Evolutionary conservation across 83 land plant species (phyloP).

Genomic region (Diphasiastrum complanatum): DNA sequence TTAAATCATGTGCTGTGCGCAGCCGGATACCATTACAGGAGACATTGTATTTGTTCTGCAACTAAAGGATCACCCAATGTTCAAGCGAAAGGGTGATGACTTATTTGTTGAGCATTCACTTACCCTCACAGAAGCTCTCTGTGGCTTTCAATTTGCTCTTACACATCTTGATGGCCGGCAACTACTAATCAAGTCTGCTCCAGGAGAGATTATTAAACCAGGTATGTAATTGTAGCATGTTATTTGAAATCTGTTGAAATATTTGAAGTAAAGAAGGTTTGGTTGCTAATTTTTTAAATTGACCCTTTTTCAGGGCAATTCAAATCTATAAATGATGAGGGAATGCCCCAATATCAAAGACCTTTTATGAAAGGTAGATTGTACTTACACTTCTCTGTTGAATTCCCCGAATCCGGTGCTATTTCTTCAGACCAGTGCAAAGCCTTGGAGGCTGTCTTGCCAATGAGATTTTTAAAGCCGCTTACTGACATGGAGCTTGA

Average conservation of each 20-base stretch:
- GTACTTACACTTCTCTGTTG: constrained; percentile 9
- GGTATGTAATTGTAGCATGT: too few species aligned
- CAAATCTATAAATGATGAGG: constrained; percentile 15
- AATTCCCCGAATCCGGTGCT: constrained; percentile 6
- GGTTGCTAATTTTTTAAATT: too few species aligned
- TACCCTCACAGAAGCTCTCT: background rate
- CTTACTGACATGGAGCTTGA: constrained; percentile 6
- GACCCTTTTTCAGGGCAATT: too few species aligned
- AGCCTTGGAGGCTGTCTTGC: constrained; percentile 1
- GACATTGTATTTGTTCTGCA: background rate
- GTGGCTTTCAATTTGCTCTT: background rate
- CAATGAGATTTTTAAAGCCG: background rate
- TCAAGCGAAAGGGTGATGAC: constrained; percentile 1
- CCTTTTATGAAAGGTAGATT: constrained; percentile 13
- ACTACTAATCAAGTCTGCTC: background rate
- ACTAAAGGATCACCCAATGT: background rate
- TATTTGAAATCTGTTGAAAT: too few species aligned
- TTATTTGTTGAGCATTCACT: background rate
- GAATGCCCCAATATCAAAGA: constrained; percentile 13
- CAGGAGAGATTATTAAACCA: background rate
- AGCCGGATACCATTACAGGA: background rate
- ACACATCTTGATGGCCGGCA: background rate
- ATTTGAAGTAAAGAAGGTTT: too few species aligned
- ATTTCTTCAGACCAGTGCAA: background rate
- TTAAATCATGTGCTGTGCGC: background rate